Evolutionary conservation across 2,329 filamentous ascomycete genomes (phyloP), one percentile per base, ranked within the genome.

Genomic region (Cladosporium sp.): DNA sequence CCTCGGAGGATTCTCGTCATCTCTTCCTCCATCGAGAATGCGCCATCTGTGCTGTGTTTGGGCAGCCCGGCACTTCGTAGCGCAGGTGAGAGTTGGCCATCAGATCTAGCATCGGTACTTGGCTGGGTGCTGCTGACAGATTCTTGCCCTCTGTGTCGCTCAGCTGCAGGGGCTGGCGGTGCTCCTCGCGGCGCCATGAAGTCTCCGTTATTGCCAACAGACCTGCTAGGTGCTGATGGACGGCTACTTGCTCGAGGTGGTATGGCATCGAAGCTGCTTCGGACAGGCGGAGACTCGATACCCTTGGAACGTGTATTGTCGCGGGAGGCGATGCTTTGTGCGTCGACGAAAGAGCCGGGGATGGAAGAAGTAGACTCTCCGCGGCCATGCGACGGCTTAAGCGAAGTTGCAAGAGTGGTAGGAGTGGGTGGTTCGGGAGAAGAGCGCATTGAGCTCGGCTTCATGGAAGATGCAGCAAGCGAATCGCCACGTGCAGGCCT

Each of bases 1-100:
- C 84, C 86, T 39, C 86, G 88, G 59, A 96, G 79, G 58, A 97
- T 93, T 58, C 92, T 87, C 55, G 90, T 89, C 84, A 97, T 91
- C 70, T 97, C 94, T 72, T 97, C 92, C 63, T 97, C 93, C 87
- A 96, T 86, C 59, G 89, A 94, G 68, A 97, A 94, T 63, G 96
- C 91, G 56, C 87, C 90, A 53, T 90, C 90, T 42, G 83, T 82
- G 72, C 88, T 96, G 60, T 83, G 76, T 36, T 77, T 75, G 12
- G 77, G 78, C 49, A 77, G 63, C 49, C 66, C 66, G 55, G 68
- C 64, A 53, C 67, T 70, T 25, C 61, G 66, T 53, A 68, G 52
- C 17, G 63, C 64, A 20, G 66, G 65, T 8, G 68, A 70, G 10
- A 65, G 60, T 37, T 65, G 69, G 10, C 56, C 63, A 42, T 70